phyloP scores from a whole-genome alignment of 2,329 filamentous ascomycete genomes.

The Alternaria ethzedia region DNA sequence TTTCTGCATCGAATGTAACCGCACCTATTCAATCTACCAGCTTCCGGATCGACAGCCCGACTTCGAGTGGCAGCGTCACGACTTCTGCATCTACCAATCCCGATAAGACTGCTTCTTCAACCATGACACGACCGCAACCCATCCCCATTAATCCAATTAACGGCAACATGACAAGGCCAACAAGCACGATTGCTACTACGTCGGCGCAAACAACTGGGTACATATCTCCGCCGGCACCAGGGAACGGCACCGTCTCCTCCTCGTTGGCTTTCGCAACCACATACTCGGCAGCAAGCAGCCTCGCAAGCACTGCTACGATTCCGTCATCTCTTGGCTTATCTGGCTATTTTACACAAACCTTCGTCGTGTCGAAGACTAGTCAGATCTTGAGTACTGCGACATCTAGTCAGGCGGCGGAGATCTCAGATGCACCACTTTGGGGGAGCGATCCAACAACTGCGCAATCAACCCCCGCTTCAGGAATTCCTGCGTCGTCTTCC shows the following conservation, averaged over 20 bases:
- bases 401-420: background rate
- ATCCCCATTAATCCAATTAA: background rate
- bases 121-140: background rate
- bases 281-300: background rate
- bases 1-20: background rate
- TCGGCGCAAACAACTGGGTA: background rate
- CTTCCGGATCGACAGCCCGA: background rate
- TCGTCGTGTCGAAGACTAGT: background rate
- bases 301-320: background rate
- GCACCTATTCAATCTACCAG: background rate
- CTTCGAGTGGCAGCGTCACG: background rate
- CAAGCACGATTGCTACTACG: background rate
- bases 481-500: background rate
- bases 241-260: background rate
- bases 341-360: background rate
- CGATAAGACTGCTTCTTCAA: background rate
- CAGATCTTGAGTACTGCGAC: background rate
- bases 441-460: background rate
- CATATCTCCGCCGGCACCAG: background rate
- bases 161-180: background rate
- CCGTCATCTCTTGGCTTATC: background rate
- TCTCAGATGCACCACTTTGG: background rate
- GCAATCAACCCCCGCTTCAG: background rate
- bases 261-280: background rate
- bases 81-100: background rate